phyloP scores from a whole-genome alignment of 2,329 filamentous ascomycete genomes.

The Coniella vitis region DNA sequence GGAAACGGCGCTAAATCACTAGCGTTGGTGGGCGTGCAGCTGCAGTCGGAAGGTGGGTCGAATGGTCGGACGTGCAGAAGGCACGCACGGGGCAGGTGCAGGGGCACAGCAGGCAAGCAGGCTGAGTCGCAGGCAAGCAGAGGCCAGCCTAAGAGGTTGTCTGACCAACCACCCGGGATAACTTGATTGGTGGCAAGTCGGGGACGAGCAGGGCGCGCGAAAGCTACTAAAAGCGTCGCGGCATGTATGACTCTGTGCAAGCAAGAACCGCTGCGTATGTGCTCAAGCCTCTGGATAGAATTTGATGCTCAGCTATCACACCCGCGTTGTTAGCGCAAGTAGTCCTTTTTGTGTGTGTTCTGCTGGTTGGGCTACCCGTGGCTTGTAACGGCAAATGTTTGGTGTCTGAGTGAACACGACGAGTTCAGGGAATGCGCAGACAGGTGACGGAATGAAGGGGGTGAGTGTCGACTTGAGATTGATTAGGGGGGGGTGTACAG shows the following conservation, averaged over 20 bases:
- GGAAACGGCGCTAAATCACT: conserved; percentile 11
- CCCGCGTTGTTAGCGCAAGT: conserved; percentile 7
- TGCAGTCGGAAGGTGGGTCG: conserved; percentile 18
- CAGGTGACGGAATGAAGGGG: conserved; percentile 12
- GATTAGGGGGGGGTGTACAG: conserved; percentile 7
- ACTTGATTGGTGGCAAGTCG: not conserved
- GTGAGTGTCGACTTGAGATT: conserved; percentile 15
- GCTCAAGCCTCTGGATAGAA: conserved; percentile 23
- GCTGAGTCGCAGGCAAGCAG: conserved; percentile 10
- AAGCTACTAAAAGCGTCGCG: conserved; percentile 40
- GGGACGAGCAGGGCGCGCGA: conserved; percentile 26
- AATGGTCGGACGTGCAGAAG: conserved; percentile 17
- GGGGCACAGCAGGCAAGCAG: conserved; percentile 9
- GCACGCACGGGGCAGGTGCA: not conserved
- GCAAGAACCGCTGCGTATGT: conserved; percentile 27
- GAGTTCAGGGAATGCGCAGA: not conserved
- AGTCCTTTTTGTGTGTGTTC: not conserved
- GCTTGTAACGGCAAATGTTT: conserved; percentile 13
- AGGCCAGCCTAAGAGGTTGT: conserved; percentile 4
- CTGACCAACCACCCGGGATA: conserved; percentile 5
- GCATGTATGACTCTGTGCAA: conserved; percentile 16
- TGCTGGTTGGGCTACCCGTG: not conserved
- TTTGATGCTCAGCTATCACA: conserved; percentile 4
- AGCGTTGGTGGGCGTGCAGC: conserved; percentile 15
- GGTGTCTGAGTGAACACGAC: not conserved